These are phyloP conservation scores for Penicillium pulvis DNA, from an alignment of 495 filamentous ascomycete genomes.

Conservation along the genomic window DNA sequence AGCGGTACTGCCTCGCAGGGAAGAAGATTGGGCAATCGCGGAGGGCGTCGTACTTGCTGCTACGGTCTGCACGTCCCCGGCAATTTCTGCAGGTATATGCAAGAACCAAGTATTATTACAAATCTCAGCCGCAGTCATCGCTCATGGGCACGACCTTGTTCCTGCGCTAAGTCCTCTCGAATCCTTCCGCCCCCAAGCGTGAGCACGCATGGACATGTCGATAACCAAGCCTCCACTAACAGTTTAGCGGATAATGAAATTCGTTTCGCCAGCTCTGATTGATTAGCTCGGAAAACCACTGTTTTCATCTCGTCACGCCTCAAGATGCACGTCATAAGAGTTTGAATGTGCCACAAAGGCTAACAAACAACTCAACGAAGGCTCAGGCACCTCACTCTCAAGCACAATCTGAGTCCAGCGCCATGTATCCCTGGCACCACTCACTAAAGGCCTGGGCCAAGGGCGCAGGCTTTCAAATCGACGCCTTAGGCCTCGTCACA, in stretches of 20 bases:
- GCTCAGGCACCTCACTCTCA: background rate
- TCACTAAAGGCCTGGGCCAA: conserved; percentile 13
- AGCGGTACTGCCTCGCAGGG: background rate
- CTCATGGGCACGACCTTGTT: background rate
- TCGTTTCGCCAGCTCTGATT: background rate
- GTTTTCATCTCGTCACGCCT: background rate
- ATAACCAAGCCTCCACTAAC: background rate
- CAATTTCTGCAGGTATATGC: background rate
- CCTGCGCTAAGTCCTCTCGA: background rate
- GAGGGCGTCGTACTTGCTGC: background rate
- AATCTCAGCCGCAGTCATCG: background rate
- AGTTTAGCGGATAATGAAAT: background rate
- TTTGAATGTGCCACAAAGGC: background rate
- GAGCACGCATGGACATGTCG: background rate
- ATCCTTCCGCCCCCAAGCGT: background rate
- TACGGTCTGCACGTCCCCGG: background rate
- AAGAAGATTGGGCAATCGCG: background rate
- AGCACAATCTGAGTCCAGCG: background rate
- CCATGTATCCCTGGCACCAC: conserved; percentile 18
- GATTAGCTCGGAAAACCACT: background rate
- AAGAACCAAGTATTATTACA: no score
- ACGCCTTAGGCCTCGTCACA: conserved; percentile 22
- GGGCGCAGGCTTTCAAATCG: conserved; percentile 12
- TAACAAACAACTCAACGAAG: background rate
- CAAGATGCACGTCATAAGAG: background rate